Evolutionary conservation across 2,329 filamentous ascomycete genomes (phyloP), one percentile per base, ranked within the genome.

Genomic region (Pseudopithomyces chartarum): DNA sequence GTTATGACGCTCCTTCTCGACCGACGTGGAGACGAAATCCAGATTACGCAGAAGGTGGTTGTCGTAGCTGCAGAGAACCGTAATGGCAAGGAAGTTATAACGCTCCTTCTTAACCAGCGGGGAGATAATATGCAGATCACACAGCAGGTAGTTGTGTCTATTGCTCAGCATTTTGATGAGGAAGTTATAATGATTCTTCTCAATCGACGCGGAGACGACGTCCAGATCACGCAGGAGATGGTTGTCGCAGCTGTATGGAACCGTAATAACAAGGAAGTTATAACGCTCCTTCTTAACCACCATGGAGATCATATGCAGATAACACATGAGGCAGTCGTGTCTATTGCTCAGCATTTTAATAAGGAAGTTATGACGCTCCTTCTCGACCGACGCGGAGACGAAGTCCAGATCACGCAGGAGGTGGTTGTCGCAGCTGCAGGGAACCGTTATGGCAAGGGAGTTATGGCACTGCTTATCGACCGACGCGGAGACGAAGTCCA

Each of bases 341-440:
- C n/a, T 20, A 20, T 20, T 43, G 19, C 19, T 23, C 3, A 29
- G 3, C 13, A 12, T 11, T 12, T 19, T 56, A 40, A 53, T 33
- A 54, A 55, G 15, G 36, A 58, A 36, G 32, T 58, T 19, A 56
- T 59, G 39, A 36, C 38, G 38, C 43, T 55, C n/a, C 55, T 60
- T 47, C 59, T 61, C 26, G 39, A 22, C n/a, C 13, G 23, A 22
- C 39, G n/a, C 10, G 36, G 39, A 43, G 39, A 19, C 39, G n/a
- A 39, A 17, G 36, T 43, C 39, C n/a, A 7, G n/a, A 43, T 43
- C n/a, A 43, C 39, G 3, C 7, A 43, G 23, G 39, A 43, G 39
- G 39, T 43, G 13, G n/a, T 43, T 8, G n/a, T 11, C 7, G n/a
- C n/a, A 43, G 39, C 39, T 43, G 19, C 19, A 22, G 19, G 20